Conservation (phyloP, 179 eudicot species). For the Spinacia oleracea region DNA sequence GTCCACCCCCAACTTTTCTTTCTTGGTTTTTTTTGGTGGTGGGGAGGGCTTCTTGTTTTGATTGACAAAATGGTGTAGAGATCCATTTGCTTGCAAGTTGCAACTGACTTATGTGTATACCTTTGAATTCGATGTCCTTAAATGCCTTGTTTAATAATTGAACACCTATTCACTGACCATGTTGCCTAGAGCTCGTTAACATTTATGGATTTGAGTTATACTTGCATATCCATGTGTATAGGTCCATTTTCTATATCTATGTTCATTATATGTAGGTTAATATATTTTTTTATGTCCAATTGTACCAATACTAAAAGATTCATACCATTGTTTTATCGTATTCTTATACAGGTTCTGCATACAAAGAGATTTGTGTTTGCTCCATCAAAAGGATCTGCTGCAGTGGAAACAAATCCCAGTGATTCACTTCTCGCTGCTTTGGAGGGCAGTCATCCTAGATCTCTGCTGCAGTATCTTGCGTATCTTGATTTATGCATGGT, state of each 20-base stretch:
- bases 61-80: not conserved
- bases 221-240: constrained; percentile 5
- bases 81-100: not conserved
- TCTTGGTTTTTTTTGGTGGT: not conserved
- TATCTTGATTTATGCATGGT: constrained; percentile 90
- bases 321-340: constrained; percentile 4
- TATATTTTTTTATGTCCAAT: not conserved
- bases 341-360: constrained; percentile 60
- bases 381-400: constrained; percentile 85
- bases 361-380: constrained; percentile 85
- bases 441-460: constrained; percentile 70
- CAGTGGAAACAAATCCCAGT: constrained; percentile 84
- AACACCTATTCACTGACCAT: not conserved
- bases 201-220: not conserved
- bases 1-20: not conserved
- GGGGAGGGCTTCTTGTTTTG: not conserved
- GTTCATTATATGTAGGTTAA: not conserved
- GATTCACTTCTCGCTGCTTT: constrained; percentile 74
- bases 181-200: not conserved
- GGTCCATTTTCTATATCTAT: not conserved
- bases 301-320: not conserved
- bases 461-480: constrained; percentile 77
- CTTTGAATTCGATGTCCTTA: too few relatives aligned
- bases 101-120: too few relatives aligned
- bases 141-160: too few relatives aligned